phyloP scores from a whole-genome alignment of 257 asterid genomes.

The Nicotiana attenuata region DNA sequence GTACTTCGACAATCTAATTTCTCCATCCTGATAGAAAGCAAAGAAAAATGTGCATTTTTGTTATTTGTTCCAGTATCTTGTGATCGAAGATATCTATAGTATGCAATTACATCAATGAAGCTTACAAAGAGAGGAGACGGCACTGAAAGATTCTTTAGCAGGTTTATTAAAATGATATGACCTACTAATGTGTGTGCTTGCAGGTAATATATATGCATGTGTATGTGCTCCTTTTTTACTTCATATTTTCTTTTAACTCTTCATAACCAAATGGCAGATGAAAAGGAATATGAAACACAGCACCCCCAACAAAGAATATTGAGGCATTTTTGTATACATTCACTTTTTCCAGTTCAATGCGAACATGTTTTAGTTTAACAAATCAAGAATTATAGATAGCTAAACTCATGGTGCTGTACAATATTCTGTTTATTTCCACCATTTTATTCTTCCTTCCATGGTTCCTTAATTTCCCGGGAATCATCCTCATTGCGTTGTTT shows the following conservation, averaged over 20 bases:
- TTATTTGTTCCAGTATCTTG: neutral
- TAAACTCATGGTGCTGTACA: neutral
- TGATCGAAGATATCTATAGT: neutral
- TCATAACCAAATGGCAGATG: neutral
- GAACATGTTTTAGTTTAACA: neutral
- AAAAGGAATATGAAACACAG: neutral
- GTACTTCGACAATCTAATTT: constrained; percentile 45
- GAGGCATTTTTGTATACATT: neutral
- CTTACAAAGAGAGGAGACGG: neutral
- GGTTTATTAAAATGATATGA: neutral
- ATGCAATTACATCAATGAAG: neutral
- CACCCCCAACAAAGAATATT: neutral
- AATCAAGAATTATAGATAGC: neutral
- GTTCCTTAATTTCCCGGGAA: neutral
- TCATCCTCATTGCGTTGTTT: neutral
- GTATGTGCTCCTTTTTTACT: neutral
- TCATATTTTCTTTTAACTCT: neutral
- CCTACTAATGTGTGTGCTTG: neutral
- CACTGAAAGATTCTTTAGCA: neutral
- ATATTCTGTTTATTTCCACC: neutral
- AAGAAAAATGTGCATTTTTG: constrained; percentile 15
- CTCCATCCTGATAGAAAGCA: constrained; percentile 60
- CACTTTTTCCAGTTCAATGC: neutral
- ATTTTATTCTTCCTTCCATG: neutral
- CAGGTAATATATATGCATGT: neutral